Conservation (phyloP, 2,329 filamentous ascomycete species). For the Cladophialophora chaetospira region DNA sequence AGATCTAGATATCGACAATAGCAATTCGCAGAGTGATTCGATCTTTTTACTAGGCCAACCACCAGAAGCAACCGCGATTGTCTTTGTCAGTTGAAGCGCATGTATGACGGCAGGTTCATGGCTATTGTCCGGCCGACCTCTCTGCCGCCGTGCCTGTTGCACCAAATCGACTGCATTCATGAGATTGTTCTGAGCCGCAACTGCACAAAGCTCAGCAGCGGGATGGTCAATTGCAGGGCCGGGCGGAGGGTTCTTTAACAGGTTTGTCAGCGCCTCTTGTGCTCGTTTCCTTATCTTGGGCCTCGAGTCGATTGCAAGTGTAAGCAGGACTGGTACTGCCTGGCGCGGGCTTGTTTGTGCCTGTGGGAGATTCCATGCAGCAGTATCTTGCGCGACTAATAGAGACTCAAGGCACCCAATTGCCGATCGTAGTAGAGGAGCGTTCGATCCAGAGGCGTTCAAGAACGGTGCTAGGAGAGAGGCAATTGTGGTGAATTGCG, state of each 20-base stretch:
- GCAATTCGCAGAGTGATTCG: conserved; percentile 82
- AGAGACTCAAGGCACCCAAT: conserved; percentile 94
- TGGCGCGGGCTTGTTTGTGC: conserved; percentile 82
- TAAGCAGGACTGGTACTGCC: conserved; percentile 82
- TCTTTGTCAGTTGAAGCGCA: conserved; percentile 87
- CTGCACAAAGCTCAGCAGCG: conserved; percentile 92
- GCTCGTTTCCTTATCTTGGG: conserved; percentile 94
- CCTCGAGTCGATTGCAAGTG: conserved; percentile 79
- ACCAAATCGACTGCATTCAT: conserved; percentile 68
- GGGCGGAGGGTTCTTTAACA: conserved; percentile 82
- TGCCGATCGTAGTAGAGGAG: conserved; percentile 79
- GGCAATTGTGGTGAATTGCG: conserved; percentile 94
- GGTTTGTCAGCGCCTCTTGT: conserved; percentile 80
- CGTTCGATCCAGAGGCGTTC: conserved; percentile 77
- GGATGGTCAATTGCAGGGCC: conserved; percentile 93
- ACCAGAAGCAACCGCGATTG: conserved; percentile 79
- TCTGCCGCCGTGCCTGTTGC: conserved; percentile 67
- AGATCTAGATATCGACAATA: conserved; percentile 84
- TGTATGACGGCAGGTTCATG: conserved; percentile 88
- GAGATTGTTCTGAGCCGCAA: conserved; percentile 80
- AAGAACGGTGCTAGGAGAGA: conserved; percentile 82
- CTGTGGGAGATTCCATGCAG: conserved; percentile 83
- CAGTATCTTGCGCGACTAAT: conserved; percentile 80
- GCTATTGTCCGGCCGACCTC: conserved; percentile 54
- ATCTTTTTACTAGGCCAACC: conserved; percentile 98